Base-by-base conservation (phyloP, 768 basidiomycete species). In the Rhodocollybia butyracea region DNA sequence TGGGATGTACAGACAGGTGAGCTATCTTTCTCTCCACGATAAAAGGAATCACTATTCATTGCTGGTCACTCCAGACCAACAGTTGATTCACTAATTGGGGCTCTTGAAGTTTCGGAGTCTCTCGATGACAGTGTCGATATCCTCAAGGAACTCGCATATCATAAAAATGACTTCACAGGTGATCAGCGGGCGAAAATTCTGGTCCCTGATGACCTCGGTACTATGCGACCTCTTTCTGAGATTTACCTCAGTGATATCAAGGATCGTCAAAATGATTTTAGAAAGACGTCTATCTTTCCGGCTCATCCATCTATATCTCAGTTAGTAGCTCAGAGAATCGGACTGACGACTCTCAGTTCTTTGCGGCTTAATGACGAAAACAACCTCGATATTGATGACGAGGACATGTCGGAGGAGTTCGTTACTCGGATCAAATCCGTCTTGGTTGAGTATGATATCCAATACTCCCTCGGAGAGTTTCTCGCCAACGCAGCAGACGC, bases 401-500 rank as follows among this genome's bases (percentile, higher is more conserved):
- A 70, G 12, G 75, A 79, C 50, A 75, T 81, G 70, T 75, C 74
- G 2, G 75, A 78, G 54, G 67, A 70, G 22, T 66, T 77, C 3
- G 65, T 71, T 3, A 75, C 70, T 0, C 74, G 76, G 1, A 79
- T 83, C 15, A 63, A 65, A 2, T 73, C 73, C 12, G 72, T 72
- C 0, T 63, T 83, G 11, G 64, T 60, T 17, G 68, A 76, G 21
- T 82, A 82, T 46, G 69, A 68, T 5, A 67, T 69, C 5, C 66
- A 69, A 6, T 77, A 81, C 51, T 70, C 79, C 10, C 61, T 76
- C 32, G 72, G 70, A 1, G 81, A 83, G 55, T 81, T 81, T 58
- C 55, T 83, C 5, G 82, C 82, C 1, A 83, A 83, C 54, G 81
- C 81, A 1, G 68, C 68, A 5, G 82, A 83, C 59, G 81, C 81